Evolutionary conservation across 169 alveolate species (phyloP).

Genomic region (Cryptosporidium ryanae): DNA sequence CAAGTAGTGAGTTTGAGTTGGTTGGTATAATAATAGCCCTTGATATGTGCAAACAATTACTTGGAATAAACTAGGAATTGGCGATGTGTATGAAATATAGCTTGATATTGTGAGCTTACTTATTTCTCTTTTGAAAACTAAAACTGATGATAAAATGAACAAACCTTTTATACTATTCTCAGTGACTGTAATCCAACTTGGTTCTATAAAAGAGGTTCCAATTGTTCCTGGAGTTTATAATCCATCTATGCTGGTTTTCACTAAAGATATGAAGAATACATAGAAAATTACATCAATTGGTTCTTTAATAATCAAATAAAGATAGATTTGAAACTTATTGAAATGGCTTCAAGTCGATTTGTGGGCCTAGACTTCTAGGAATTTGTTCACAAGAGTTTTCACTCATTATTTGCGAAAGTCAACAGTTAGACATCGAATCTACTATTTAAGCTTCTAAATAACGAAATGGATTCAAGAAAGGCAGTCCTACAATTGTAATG

Average conservation of each 20-base stretch:
- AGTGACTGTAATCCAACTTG: constrained; percentile 66
- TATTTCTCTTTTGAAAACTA: constrained; percentile 59
- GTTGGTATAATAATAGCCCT: constrained; percentile 90
- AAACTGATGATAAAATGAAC: constrained; percentile 53
- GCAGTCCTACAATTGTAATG: constrained; percentile 78
- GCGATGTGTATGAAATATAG: constrained; percentile 87
- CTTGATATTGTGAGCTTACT: constrained; percentile 84
- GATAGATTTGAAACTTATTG: constrained; percentile 83
- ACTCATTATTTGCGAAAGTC: constrained; percentile 86
- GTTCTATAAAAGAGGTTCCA: constrained; percentile 37
- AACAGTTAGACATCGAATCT: constrained; percentile 84
- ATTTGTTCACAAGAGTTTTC: constrained; percentile 87
- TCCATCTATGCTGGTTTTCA: constrained; percentile 79
- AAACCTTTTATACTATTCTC: constrained; percentile 76
- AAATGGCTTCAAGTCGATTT: constrained; percentile 86
- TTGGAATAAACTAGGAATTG: constrained; percentile 81
- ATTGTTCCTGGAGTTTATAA: constrained; percentile 68
- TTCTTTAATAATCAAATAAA: constrained; percentile 81
- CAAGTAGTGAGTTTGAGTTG: constrained; percentile 85
- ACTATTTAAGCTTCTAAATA: constrained; percentile 82
- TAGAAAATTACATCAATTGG: constrained; percentile 84
- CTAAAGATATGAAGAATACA: constrained; percentile 84
- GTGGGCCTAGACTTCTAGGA: constrained; percentile 80
- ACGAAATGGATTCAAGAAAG: constrained; percentile 84
- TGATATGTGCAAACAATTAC: constrained; percentile 89